Evolutionary conservation across 1,284 basidiomycete genomes (phyloP).

Genomic region (Tetrapyrgos nigripes): DNA sequence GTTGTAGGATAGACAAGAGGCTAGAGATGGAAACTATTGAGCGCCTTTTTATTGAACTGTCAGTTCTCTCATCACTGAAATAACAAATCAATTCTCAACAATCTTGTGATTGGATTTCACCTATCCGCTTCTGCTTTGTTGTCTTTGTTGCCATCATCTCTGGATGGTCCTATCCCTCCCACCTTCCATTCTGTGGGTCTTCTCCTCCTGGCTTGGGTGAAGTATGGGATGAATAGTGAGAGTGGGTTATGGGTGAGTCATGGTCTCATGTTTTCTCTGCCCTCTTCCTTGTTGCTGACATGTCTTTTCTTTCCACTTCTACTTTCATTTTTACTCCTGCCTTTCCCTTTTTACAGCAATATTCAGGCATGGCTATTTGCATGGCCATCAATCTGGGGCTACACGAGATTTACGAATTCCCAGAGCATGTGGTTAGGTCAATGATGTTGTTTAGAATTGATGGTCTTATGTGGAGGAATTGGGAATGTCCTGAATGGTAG

Average conservation of each 20-base stretch:
- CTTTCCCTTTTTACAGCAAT: no score
- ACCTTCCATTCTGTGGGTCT: constrained; percentile 28
- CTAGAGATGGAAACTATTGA: constrained; percentile 46
- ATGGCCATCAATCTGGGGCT: constrained; percentile 49
- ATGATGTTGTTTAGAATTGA: constrained; percentile 45
- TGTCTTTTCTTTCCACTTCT: not conserved
- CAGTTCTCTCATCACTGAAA: constrained; percentile 6
- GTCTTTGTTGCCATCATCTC: no score
- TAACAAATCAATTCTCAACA: not conserved
- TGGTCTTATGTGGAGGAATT: constrained; percentile 48
- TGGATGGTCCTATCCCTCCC: not conserved
- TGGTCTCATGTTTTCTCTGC: not conserved
- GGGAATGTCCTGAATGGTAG: constrained; percentile 42
- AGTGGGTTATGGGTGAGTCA: constrained; percentile 42
- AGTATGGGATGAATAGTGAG: constrained; percentile 46
- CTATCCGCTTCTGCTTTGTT: not conserved
- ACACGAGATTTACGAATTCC: constrained; percentile 47
- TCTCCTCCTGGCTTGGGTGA: constrained; percentile 44
- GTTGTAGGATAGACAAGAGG: constrained; percentile 42
- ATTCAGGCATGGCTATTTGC: constrained; percentile 42
- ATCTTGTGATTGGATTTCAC: constrained; percentile 16
- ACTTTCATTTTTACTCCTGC: no score
- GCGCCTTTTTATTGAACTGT: constrained; percentile 42
- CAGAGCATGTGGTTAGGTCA: constrained; percentile 41
- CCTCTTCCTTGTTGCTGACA: not conserved